Evolutionary conservation across 2,329 filamentous ascomycete genomes (phyloP), one percentile per base, ranked within the genome.

Genomic region (Zymoseptoria ardabiliae): DNA sequence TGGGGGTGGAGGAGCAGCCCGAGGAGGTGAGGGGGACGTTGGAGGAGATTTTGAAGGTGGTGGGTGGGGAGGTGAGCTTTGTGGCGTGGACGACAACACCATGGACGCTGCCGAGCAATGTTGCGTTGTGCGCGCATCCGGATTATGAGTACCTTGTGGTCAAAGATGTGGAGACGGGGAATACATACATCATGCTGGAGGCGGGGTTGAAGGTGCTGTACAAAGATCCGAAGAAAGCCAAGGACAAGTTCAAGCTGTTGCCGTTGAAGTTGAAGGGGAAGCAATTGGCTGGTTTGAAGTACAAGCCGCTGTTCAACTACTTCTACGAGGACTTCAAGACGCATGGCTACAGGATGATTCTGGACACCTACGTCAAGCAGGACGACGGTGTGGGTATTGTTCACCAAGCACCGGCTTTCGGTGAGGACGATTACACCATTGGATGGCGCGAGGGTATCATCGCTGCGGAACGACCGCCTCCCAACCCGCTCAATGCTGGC

Each of bases 171-270:
- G 85, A 84, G 61, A 88, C 88, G 0, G 88, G 88, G 28, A 93
- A 92, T 72, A 83, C 92, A 68, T 96, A 91, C 72, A 86, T 96
- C 61, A 81, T 96, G 48, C 80, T 96, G 21, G 91, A 97, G 72
- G 85, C 89, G 58, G 81, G 94, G 35, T 80, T 97, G 30, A 82
- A 82, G 59, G 93, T 89, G 4, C 79, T 97, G 2, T 97, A 96
- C 79, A 97, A 97, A 74, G 91, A 96, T 66, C 89, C 89, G 7
- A 97, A 96, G 79, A 96, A 96, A 79, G 91, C 91, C 54, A 95
- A 96, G 73, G 96, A 86, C 77, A 92, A 91, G 79, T 96, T 86
- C 77, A 91, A 90, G 78, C 81, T 94, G 55, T 72, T 96, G 13
- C 83, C 88, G 63, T 58, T 68, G 52, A 92, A 88, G 70, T 76